Base-by-base conservation (phyloP, 768 basidiomycete genomes). In the Calocera cornea region DNA sequence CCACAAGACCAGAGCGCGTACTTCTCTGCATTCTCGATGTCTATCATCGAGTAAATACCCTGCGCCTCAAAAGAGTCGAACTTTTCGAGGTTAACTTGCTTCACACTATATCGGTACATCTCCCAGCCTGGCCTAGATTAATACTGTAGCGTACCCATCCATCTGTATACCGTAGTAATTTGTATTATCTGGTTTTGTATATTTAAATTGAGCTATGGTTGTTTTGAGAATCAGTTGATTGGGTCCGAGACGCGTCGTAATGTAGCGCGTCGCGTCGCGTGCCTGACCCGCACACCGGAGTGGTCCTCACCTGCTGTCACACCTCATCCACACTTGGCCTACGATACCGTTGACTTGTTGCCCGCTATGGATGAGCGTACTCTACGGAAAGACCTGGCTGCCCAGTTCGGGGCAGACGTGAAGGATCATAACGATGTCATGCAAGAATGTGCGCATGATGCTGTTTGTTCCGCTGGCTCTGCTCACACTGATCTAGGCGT, bases 1-100 rank as follows among this genome's bases (percentile, higher is more conserved):
- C 84, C 87, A 19, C 82, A 83, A 73, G 79, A 82, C 64, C 87
- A 89, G 76, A 77, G 80, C 71, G 75, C 82, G 22, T 89, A 80
- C 75, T 88, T 89, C 78, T 82, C 86, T 70, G 87, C 87, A 74
- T 86, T 88, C 76, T 86, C 86, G 8, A 78, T 86, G 67, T 85
- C 86, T 40, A 82, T 88, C 73, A 82, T 77, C 41, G 66, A 71
- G 27, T 74, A 70, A 64, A 66, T 22, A 24, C 2, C 65, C 44
- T 16, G 29, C n/a, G 29, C 38, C 8, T 16, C 29, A 65, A 36
- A 33, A 29, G 7, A 60, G 14, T 33, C 8, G 27, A 17, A 7
- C 14, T 27, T 22, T 60, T 60, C 11, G 49, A 27, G 49, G 14
- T 10, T 27, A 14, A 27, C 7, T 60, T 24, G 44, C 5, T 2